A percentile compares a stretch with the other conserved stretches of the same genome.
phyloP scores from a whole-genome alignment of 441 rosid genomes.

The Croton setiger region DNA sequence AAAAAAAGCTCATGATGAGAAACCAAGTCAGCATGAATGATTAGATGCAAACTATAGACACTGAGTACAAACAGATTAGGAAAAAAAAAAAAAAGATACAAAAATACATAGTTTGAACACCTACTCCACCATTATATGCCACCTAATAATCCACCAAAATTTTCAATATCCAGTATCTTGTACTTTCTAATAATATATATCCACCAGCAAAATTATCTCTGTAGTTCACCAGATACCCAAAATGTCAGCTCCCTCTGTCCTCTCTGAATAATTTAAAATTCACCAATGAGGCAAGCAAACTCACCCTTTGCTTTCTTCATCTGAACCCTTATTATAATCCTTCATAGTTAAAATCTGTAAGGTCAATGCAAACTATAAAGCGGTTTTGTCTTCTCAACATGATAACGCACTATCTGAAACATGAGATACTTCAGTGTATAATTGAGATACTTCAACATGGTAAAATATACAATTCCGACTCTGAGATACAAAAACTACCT shows the following conservation, averaged over 20 bases:
- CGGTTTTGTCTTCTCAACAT: background rate
- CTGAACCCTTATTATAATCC: background rate
- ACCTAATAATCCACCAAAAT: background rate
- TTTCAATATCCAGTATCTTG: background rate
- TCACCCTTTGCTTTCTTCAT: background rate
- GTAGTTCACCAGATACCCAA: background rate
- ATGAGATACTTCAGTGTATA: background rate
- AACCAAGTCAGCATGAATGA: background rate
- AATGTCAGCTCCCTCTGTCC: background rate
- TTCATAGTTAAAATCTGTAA: background rate
- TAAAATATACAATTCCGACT: background rate
- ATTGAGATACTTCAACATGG: background rate
- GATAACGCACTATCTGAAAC: background rate
- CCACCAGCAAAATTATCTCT: background rate
- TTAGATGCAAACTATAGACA: background rate
- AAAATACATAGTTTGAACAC: background rate
- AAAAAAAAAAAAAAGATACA: background rate
- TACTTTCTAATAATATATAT: background rate
- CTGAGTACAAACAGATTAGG: background rate
- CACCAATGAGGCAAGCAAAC: background rate
- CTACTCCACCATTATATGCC: background rate
- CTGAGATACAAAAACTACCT: conserved; percentile 29
- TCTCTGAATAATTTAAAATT: background rate
- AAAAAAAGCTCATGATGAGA: background rate
- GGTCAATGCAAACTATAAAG: background rate